A percentile compares a stretch with the other conserved stretches of the same genome.
Conservation (phyloP, 768 basidiomycete genomes). For the Pulveroboletus sp. region DNA sequence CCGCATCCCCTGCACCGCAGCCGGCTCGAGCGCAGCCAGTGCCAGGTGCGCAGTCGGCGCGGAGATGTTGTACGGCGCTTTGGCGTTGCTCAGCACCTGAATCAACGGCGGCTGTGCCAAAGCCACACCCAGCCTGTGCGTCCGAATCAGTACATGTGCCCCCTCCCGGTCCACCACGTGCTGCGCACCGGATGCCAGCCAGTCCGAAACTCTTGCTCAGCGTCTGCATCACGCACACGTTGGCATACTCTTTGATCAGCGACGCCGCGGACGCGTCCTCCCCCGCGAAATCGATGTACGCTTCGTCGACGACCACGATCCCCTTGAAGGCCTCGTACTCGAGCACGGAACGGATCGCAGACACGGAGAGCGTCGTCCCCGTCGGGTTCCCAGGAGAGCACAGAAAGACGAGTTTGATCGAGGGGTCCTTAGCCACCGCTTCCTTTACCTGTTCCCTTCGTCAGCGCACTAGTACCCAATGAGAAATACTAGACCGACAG, state of each 20-base stretch:
- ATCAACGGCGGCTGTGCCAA: slow-evolving; percentile 87
- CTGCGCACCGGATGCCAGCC: slow-evolving; percentile 83
- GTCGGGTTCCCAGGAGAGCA: slow-evolving; percentile 98
- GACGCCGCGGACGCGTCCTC: slow-evolving; percentile 57
- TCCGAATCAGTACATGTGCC: not conserved
- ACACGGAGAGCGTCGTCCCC: slow-evolving; percentile 76
- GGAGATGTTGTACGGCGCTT: slow-evolving; percentile 97
- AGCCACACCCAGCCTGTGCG: slow-evolving; percentile 78
- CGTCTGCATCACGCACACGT: slow-evolving; percentile 94
- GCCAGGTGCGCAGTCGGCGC: slow-evolving; percentile 85
- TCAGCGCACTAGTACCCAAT: not conserved
- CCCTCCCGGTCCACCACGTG: no score
- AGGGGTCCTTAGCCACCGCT: slow-evolving; percentile 61
- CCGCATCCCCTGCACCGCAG: slow-evolving; percentile 60
- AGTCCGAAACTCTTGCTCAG: slow-evolving; percentile 95
- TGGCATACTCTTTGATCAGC: slow-evolving; percentile 76
- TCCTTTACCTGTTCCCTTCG: slow-evolving; percentile 59
- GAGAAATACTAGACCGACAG: slow-evolving; percentile 48
- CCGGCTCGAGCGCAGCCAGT: slow-evolving; percentile 65
- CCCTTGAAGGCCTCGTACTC: slow-evolving; percentile 84
- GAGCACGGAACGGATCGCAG: slow-evolving; percentile 62
- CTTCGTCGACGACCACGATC: slow-evolving; percentile 92
- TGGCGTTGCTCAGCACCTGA: slow-evolving; percentile 89
- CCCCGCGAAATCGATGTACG: slow-evolving; percentile 91
- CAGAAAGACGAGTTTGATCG: slow-evolving; percentile 88